Evolutionary conservation across 495 filamentous ascomycete species (phyloP).

Genomic region (Daldinia childiae): DNA sequence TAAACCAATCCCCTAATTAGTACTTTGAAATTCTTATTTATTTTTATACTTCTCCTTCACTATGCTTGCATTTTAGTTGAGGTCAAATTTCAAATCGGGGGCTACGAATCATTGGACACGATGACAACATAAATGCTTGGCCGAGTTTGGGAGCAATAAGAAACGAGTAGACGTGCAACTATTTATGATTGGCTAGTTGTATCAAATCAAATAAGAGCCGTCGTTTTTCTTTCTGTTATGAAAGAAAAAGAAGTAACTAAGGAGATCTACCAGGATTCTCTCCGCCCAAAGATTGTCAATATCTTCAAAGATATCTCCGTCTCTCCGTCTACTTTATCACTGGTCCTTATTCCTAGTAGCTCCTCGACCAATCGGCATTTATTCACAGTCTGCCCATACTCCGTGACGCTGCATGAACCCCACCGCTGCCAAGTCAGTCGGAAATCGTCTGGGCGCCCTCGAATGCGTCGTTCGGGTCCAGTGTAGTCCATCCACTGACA

Average conservation of each 20-base stretch:
- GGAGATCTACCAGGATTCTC: conserved; percentile 22
- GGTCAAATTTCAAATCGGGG: not conserved
- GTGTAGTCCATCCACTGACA: conserved; percentile 79
- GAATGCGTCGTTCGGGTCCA: conserved; percentile 88
- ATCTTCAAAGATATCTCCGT: conserved; percentile 16
- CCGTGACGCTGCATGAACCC: not conserved
- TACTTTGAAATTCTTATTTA: not conserved
- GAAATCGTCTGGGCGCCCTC: conserved; percentile 86
- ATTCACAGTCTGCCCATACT: conserved; percentile 27
- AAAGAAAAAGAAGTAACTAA: conserved; percentile 17
- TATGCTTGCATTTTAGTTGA: no score
- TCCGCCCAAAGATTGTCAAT: conserved; percentile 5
- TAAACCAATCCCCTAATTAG: not conserved
- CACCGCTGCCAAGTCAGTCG: conserved; percentile 31
- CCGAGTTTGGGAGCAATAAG: not conserved
- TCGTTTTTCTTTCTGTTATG: conserved; percentile 12
- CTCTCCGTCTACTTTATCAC: conserved; percentile 3
- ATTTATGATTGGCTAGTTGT: conserved; percentile 23
- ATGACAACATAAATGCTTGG: not conserved
- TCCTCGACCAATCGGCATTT: conserved; percentile 3
- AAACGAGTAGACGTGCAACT: not conserved
- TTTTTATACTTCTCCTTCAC: not conserved
- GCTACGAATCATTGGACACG: not conserved
- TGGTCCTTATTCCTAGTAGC: not conserved
- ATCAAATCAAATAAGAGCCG: conserved; percentile 14